Percentiles rank a stretch among this genome's conserved stretches.
Evolutionary conservation across 2,329 filamentous ascomycete species (phyloP).

Genomic region (Talaromyces piceae): DNA sequence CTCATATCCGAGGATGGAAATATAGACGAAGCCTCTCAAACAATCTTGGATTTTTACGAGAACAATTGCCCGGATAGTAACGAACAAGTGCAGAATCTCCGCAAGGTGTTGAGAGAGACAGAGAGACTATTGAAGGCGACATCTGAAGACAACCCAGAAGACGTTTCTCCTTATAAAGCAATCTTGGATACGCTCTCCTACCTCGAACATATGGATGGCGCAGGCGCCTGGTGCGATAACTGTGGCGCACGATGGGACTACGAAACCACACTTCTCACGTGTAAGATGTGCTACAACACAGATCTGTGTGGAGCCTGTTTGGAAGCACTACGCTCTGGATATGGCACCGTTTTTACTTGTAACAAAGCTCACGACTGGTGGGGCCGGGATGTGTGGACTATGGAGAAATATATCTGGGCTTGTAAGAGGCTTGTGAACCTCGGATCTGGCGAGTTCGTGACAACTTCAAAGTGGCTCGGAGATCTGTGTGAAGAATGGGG

Average conservation of each 20-base stretch:
- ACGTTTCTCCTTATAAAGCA: not conserved
- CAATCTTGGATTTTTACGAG: not conserved
- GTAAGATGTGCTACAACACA: not conserved
- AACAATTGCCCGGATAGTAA: not conserved
- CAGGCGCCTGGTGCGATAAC: not conserved
- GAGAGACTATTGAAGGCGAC: not conserved
- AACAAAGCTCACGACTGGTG: not conserved
- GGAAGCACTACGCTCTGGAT: not conserved
- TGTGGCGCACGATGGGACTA: not conserved
- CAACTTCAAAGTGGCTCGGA: not conserved
- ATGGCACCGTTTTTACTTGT: not conserved
- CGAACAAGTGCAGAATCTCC: not conserved
- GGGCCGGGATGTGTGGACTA: not conserved
- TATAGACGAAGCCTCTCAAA: not conserved
- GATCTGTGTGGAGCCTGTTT: not conserved
- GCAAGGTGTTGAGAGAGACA: not conserved
- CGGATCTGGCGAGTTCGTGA: not conserved
- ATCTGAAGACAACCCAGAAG: not conserved
- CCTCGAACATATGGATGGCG: not conserved
- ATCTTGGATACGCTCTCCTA: not conserved
- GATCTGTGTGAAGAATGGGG: not conserved
- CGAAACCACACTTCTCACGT: not conserved
- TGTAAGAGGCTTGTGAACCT: not conserved
- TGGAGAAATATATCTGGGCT: not conserved
- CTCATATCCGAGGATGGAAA: not conserved